These are phyloP conservation scores for Tricholoma terreum DNA, from an alignment of 768 basidiomycete species.

Conservation along the genomic window DNA sequence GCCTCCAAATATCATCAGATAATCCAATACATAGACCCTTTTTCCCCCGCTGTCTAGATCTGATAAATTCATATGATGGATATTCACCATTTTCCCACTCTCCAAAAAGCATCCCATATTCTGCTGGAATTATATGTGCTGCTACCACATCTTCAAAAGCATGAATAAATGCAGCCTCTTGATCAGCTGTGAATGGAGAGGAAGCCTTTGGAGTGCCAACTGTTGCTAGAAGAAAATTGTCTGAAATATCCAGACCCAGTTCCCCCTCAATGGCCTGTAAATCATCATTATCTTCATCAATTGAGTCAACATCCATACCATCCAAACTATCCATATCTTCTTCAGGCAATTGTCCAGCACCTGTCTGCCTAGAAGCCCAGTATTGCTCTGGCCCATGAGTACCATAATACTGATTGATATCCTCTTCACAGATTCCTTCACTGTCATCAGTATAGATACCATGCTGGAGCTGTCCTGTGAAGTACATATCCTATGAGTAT, in stretches of 20 bases:
- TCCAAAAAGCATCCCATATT: conserved; percentile 9
- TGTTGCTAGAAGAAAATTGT: background rate
- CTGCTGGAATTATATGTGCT: conserved; percentile 4
- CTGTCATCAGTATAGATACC: conserved; percentile 6
- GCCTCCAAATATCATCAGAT: background rate
- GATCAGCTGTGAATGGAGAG: background rate
- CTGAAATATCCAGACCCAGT: background rate
- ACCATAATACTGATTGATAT: background rate
- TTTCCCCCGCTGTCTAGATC: conserved; percentile 6
- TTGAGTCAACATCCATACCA: background rate
- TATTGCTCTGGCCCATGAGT: background rate
- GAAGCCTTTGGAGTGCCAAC: conserved; percentile 33
- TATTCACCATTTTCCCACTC: conserved; percentile 18
- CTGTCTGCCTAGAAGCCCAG: background rate
- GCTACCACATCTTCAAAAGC: background rate
- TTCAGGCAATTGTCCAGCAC: background rate
- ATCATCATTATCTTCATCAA: background rate
- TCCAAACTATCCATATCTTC: background rate
- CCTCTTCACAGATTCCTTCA: background rate
- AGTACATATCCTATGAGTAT: conserved; percentile 10
- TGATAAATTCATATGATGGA: conserved; percentile 7
- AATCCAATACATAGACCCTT: conserved; percentile 1
- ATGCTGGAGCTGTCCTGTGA: conserved; percentile 1
- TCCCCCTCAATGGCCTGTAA: background rate
- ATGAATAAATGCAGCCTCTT: background rate